phyloP scores from a whole-genome alignment of 257 asterid species.

The Solanum virginianum region DNA sequence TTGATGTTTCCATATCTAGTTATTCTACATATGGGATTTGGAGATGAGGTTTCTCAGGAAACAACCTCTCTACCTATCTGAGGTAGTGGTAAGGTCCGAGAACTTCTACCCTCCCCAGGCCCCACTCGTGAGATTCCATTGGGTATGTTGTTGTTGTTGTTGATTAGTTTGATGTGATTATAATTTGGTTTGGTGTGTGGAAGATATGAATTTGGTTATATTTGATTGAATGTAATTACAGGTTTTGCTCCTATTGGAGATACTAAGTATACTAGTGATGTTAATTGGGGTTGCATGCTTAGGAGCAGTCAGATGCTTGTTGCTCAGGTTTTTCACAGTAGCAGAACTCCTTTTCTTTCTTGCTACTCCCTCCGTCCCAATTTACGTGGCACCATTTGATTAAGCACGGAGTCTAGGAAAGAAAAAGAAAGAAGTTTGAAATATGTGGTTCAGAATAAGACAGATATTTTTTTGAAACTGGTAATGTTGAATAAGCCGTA shows the following conservation, averaged over 20 bases:
- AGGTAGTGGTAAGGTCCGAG: too few species aligned
- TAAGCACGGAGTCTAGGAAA: not conserved
- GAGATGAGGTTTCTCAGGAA: too few species aligned
- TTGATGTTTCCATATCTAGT: not conserved
- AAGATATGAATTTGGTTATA: not conserved
- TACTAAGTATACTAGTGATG: constrained; percentile 76
- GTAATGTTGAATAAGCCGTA: too few species aligned
- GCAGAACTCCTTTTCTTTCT: not conserved
- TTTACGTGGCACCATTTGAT: not conserved
- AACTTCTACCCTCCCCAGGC: too few species aligned
- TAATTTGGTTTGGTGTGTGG: not conserved
- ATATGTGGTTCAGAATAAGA: too few species aligned
- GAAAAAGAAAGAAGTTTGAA: not conserved
- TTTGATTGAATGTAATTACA: constrained; percentile 7
- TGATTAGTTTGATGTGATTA: not conserved
- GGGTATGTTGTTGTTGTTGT: too few species aligned
- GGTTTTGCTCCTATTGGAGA: constrained; percentile 76
- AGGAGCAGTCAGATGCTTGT: constrained; percentile 99
- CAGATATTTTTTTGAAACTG: too few species aligned
- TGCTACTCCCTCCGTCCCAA: not conserved
- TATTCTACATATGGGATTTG: too few species aligned
- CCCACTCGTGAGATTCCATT: too few species aligned
- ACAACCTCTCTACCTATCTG: too few species aligned
- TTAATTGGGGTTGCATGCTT: constrained; percentile 96
- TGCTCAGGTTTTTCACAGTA: constrained; percentile 49